Evolutionary conservation across 2,329 filamentous ascomycete species (phyloP).

Genomic region (Truncatella angustata): DNA sequence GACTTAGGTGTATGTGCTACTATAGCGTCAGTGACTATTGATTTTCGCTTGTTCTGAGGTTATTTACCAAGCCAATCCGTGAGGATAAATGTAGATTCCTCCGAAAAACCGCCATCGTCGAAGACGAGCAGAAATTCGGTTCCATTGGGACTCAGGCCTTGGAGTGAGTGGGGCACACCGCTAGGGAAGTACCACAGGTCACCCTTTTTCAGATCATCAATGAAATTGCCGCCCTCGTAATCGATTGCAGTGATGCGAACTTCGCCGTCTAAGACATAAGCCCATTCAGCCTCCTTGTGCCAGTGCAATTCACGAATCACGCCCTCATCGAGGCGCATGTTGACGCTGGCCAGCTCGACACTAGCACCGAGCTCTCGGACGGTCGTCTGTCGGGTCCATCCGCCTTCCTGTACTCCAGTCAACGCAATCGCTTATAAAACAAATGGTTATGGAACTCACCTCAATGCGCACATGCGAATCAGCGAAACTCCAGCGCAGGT

Average conservation of each 20-base stretch:
- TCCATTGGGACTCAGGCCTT: conserved; percentile 66
- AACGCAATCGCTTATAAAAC: not conserved
- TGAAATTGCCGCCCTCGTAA: conserved; percentile 72
- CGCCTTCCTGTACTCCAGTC: conserved; percentile 55
- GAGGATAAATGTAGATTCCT: conserved; percentile 68
- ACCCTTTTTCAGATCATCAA: conserved; percentile 73
- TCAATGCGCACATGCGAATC: conserved; percentile 64
- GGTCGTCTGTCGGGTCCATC: conserved; percentile 75
- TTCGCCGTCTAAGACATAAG: conserved; percentile 68
- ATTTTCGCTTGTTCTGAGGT: not conserved
- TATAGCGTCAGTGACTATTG: not conserved
- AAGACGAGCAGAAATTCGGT: conserved; percentile 61
- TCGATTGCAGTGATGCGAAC: conserved; percentile 73
- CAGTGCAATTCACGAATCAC: conserved; percentile 77
- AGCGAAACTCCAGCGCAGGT: conserved; percentile 71
- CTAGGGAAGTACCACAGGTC: conserved; percentile 82
- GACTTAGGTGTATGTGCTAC: conserved; percentile 67
- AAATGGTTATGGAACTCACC: conserved; percentile 34
- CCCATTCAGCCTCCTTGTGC: conserved; percentile 81
- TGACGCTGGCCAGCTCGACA: conserved; percentile 71
- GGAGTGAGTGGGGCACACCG: conserved; percentile 74
- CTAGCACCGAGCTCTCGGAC: conserved; percentile 62
- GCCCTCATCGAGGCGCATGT: conserved; percentile 73
- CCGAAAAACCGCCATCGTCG: conserved; percentile 45
- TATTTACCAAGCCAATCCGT: conserved; percentile 67